phyloP scores from a whole-genome alignment of 148 eudicot genomes.

The Rhododendron simsii region DNA sequence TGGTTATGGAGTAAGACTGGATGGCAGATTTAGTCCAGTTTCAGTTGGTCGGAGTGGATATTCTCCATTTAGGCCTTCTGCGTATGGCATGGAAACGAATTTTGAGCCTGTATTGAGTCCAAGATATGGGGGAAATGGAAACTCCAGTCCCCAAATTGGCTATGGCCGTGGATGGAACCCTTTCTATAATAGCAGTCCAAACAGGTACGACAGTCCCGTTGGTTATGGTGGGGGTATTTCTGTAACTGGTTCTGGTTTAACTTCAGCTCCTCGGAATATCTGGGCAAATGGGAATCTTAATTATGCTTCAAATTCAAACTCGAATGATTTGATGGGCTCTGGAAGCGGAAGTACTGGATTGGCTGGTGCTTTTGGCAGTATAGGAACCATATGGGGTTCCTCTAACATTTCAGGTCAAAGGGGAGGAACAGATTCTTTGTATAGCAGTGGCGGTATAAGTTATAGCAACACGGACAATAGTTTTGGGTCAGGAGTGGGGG shows the following conservation, averaged over 20 bases:
- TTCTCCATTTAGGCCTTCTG: slow-evolving; percentile 54
- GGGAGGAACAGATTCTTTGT: slow-evolving; percentile 38
- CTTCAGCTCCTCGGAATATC: slow-evolving; percentile 45
- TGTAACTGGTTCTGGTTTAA: slow-evolving; percentile 44
- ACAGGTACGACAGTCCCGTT: slow-evolving; percentile 39
- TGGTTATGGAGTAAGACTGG: slow-evolving; percentile 67
- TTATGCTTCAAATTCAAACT: slow-evolving; percentile 35
- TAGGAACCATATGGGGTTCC: slow-evolving; percentile 72
- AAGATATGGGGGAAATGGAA: slow-evolving; percentile 38
- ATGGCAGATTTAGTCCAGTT: slow-evolving; percentile 66
- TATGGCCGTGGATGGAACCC: slow-evolving; percentile 56
- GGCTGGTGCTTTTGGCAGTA: slow-evolving; percentile 36
- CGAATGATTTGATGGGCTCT: slow-evolving; percentile 36
- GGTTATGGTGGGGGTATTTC: slow-evolving; percentile 49
- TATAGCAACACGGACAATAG: slow-evolving; percentile 35
- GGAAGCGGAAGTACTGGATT: slow-evolving; percentile 39
- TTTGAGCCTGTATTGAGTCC: slow-evolving; percentile 60
- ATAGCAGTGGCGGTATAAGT: slow-evolving; percentile 29
- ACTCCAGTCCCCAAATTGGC: slow-evolving; percentile 39
- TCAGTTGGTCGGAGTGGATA: slow-evolving; percentile 59
- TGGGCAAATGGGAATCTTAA: slow-evolving; percentile 65
- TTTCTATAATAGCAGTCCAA: slow-evolving; percentile 36
- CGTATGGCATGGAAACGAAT: slow-evolving; percentile 43
- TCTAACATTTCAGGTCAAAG: slow-evolving; percentile 43
- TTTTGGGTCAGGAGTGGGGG: slow-evolving; percentile 37